Evolutionary conservation across 768 basidiomycete genomes (phyloP).

Genomic region (Hygrocybe punicea): DNA sequence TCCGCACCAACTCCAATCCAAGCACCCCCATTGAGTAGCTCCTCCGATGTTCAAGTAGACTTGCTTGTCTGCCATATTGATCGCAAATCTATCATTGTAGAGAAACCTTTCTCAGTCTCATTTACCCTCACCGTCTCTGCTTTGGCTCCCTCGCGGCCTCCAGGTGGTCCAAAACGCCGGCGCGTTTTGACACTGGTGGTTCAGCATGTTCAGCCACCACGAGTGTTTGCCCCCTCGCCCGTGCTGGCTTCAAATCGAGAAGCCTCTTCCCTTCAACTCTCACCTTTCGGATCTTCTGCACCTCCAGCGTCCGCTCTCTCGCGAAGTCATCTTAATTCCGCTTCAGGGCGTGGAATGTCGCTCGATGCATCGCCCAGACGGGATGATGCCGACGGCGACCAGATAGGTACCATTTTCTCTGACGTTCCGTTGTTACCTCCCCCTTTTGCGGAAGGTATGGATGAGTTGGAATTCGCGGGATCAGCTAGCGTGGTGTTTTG

Average conservation of each 20-base stretch:
- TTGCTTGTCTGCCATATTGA: constrained; percentile 53
- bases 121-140: constrained; percentile 54
- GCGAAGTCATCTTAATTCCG: constrained; percentile 47
- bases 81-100: constrained; percentile 42
- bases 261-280: constrained; percentile 34
- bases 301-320: constrained; percentile 40
- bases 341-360: constrained; percentile 50
- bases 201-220: constrained; percentile 59
- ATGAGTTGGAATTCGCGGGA: not conserved
- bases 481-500: constrained; percentile 40
- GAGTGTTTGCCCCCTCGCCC: constrained; percentile 21
- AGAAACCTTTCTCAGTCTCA: constrained; percentile 57
- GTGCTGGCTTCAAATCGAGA: constrained; percentile 18
- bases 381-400: constrained; percentile 16
- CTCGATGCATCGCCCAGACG: constrained; percentile 42
- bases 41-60: constrained; percentile 52
- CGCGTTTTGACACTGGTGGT: constrained; percentile 54
- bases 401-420: constrained; percentile 6
- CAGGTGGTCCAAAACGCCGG: constrained; percentile 28
- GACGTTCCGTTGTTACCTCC: constrained; percentile 32
- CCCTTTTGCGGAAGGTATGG: constrained; percentile 17
- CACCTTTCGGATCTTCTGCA: constrained; percentile 55
- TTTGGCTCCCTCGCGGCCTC: constrained; percentile 28
- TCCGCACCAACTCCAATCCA: constrained; percentile 13
- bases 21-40: constrained; percentile 14